Percentiles rank a stretch among this genome's conserved stretches.
These are phyloP conservation scores for Neurospora sublineolata DNA, from an alignment of 495 filamentous ascomycete genomes.

Conservation along the genomic window DNA sequence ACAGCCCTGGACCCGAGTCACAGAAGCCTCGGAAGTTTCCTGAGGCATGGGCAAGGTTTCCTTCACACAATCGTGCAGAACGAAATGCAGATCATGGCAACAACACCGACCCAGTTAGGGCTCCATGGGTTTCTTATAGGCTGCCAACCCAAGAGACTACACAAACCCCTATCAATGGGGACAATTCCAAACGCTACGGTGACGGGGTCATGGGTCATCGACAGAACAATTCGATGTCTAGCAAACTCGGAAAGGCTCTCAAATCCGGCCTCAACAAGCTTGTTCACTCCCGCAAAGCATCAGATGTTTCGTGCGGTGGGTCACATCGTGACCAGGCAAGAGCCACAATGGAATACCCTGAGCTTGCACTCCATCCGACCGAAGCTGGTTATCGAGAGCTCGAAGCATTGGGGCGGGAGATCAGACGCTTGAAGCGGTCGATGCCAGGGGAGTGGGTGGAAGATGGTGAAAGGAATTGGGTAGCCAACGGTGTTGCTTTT, in stretches of 20 bases:
- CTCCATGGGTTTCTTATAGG: conserved; percentile 7
- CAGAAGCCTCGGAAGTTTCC: conserved; percentile 5
- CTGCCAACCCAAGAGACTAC: neutral
- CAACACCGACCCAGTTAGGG: conserved; percentile 13
- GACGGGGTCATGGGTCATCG: neutral
- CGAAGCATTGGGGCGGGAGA: conserved; percentile 22
- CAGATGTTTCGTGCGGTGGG: conserved; percentile 1
- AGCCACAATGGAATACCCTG: conserved; percentile 23
- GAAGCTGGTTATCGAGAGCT: conserved; percentile 21
- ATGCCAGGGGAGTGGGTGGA: neutral
- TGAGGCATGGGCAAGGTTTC: conserved; percentile 27
- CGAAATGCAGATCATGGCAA: conserved; percentile 16
- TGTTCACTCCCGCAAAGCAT: conserved; percentile 12
- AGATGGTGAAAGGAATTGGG: neutral
- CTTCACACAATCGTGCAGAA: conserved; percentile 25
- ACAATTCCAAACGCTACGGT: neutral
- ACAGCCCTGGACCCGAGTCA: neutral
- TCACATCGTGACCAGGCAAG: conserved; percentile 1
- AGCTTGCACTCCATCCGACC: conserved; percentile 24
- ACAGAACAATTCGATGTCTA: conserved; percentile 11
- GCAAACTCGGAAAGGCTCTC: conserved; percentile 22
- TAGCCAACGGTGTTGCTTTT: neutral
- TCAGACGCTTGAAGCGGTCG: conserved; percentile 19
- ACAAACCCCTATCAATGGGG: neutral
- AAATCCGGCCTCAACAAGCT: conserved; percentile 23